Evolutionary conservation across 345 rosid species (phyloP).

Genomic region (Brassica nigra): DNA sequence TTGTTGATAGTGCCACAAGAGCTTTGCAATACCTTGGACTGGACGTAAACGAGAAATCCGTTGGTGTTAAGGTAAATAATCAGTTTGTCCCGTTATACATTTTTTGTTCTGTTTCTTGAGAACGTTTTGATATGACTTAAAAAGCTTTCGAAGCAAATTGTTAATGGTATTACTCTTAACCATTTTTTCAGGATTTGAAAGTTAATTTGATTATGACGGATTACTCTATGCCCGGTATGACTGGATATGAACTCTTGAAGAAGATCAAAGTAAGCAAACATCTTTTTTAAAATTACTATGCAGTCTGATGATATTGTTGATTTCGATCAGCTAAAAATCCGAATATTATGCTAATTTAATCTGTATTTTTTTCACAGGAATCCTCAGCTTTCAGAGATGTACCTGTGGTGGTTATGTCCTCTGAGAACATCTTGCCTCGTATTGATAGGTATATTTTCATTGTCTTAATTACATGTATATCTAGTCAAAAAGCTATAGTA

Average conservation of each 20-base stretch:
- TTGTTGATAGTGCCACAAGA: constrained; percentile 74
- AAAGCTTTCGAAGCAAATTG: background rate
- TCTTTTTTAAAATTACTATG: background rate
- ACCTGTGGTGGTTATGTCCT: constrained; percentile 84
- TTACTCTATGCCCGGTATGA: constrained; percentile 89
- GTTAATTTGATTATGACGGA: constrained; percentile 79
- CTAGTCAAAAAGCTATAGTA: background rate
- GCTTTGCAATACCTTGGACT: constrained; percentile 80
- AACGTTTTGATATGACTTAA: background rate
- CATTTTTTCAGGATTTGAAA: constrained; percentile 56
- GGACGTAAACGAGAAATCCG: constrained; percentile 56
- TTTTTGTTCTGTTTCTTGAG: background rate
- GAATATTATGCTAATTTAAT: constrained; percentile 8
- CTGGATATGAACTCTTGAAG: constrained; percentile 80
- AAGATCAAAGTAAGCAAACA: constrained; percentile 64
- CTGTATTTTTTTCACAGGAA: constrained; percentile 44
- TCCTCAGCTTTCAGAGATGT: constrained; percentile 66
- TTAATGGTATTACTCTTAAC: background rate
- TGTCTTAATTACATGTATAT: background rate
- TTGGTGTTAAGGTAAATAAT: constrained; percentile 52
- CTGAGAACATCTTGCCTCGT: constrained; percentile 72
- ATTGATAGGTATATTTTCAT: constrained; percentile 58
- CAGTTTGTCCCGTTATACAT: background rate
- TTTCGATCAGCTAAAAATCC: background rate
- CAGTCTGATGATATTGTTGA: background rate